Evolutionary conservation across 2,329 filamentous ascomycete genomes (phyloP).

Genomic region (Verticillium tricorpus): DNA sequence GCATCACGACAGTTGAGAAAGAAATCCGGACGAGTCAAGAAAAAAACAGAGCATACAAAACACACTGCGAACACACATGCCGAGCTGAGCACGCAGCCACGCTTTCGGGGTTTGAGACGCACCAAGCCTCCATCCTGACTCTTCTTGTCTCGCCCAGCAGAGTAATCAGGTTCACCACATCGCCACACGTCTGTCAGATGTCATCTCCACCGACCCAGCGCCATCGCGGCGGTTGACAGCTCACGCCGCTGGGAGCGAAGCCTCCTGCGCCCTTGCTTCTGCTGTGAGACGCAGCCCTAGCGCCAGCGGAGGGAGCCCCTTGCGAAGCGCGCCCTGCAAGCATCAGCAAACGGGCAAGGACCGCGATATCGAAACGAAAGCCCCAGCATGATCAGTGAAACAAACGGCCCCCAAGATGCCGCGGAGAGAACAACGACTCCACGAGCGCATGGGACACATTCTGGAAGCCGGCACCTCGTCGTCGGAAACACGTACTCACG

Average conservation of each 20-base stretch:
- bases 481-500: neutral
- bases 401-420: neutral
- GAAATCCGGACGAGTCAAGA: neutral
- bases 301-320: neutral
- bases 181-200: neutral
- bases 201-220: neutral
- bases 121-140: neutral
- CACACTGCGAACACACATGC: neutral
- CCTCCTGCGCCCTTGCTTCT: neutral
- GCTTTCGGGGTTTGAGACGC: neutral
- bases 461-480: neutral
- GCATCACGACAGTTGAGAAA: neutral
- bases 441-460: neutral
- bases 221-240: neutral
- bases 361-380: neutral
- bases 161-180: neutral
- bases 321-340: too few relatives aligned
- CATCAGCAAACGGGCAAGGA: neutral
- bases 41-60: neutral
- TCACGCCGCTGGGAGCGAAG: neutral
- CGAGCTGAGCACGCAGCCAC: neutral
- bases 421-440: neutral
- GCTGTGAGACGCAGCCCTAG: neutral
- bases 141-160: neutral
- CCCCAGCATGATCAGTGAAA: neutral